Evolutionary conservation across 768 basidiomycete genomes (phyloP).

Genomic region (Boletellus ananas): DNA sequence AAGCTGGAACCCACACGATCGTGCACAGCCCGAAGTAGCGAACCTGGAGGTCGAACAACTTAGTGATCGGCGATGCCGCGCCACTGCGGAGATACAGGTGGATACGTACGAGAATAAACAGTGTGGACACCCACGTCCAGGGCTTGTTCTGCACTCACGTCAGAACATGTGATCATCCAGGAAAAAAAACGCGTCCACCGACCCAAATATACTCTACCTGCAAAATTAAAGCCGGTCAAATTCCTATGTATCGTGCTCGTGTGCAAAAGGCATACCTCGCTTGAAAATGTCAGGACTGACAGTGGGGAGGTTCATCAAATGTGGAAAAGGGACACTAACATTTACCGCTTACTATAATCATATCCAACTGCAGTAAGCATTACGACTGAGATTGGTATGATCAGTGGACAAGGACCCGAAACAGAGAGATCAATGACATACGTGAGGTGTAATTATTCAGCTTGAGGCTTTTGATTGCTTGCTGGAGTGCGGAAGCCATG

Average conservation of each 20-base stretch:
- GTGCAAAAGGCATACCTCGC: not conserved
- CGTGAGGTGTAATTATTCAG: not conserved
- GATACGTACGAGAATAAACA: slow-evolving; percentile 2
- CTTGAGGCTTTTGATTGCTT: not conserved
- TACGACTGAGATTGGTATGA: not conserved
- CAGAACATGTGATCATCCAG: not conserved
- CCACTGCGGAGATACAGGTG: not conserved
- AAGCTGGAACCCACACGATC: not conserved
- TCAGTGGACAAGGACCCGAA: too few relatives aligned
- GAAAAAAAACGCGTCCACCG: not conserved
- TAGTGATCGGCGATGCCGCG: too few relatives aligned
- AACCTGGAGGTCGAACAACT: not conserved
- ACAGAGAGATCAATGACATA: not conserved
- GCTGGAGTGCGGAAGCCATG: not conserved
- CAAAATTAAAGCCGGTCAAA: not conserved
- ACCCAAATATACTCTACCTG: slow-evolving; percentile 10
- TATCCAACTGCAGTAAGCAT: not conserved
- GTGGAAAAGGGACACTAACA: not conserved
- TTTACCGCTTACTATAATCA: not conserved
- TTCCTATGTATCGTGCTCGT: not conserved
- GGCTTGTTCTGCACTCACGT: not conserved
- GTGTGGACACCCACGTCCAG: not conserved
- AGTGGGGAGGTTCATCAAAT: not conserved
- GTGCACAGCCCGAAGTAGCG: slow-evolving; percentile 3
- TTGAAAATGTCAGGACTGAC: not conserved